Evolutionary conservation across 495 filamentous ascomycete genomes (phyloP).

Genomic region (Thozetella sp.): DNA sequence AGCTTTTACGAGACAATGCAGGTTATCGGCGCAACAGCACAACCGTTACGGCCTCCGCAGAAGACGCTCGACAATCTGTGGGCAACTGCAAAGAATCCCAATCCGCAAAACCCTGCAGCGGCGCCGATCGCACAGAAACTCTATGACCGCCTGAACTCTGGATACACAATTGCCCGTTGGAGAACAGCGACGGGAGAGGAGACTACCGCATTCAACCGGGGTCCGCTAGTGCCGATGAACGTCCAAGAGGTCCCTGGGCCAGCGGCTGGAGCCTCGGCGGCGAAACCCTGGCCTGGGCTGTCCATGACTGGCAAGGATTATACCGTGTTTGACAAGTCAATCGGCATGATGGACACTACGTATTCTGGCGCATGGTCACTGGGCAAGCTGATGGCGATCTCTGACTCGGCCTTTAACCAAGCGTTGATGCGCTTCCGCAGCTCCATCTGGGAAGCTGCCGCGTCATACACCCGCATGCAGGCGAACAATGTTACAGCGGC

Average conservation of each 20-base stretch:
- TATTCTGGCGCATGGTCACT: conserved; percentile 50
- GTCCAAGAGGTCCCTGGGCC: conserved; percentile 15
- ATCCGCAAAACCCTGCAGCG: too few relatives aligned
- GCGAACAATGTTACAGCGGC: too few relatives aligned
- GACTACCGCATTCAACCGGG: conserved; percentile 38
- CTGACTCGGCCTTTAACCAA: conserved; percentile 22
- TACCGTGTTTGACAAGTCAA: conserved; percentile 44
- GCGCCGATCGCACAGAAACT: too few relatives aligned
- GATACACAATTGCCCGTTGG: conserved; percentile 39
- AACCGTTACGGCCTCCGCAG: too few relatives aligned
- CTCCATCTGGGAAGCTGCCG: background rate
- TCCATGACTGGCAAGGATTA: conserved; percentile 31
- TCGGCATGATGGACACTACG: conserved; percentile 48
- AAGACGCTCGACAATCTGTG: too few relatives aligned
- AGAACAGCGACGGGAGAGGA: conserved; percentile 39
- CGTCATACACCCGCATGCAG: background rate
- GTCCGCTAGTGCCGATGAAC: conserved; percentile 35
- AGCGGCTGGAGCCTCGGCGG: conserved; percentile 13
- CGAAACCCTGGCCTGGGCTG: conserved; percentile 27
- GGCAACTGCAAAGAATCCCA: too few relatives aligned
- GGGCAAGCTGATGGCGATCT: conserved; percentile 34
- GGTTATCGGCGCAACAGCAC: too few relatives aligned
- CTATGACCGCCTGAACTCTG: conserved; percentile 27
- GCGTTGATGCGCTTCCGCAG: conserved; percentile 25
- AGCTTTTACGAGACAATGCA: conserved; percentile 27